A percentile compares a stretch with the other conserved stretches of the same genome.
phyloP scores from a whole-genome alignment of 306 rosid species.

The Pyrus pyrifolia region DNA sequence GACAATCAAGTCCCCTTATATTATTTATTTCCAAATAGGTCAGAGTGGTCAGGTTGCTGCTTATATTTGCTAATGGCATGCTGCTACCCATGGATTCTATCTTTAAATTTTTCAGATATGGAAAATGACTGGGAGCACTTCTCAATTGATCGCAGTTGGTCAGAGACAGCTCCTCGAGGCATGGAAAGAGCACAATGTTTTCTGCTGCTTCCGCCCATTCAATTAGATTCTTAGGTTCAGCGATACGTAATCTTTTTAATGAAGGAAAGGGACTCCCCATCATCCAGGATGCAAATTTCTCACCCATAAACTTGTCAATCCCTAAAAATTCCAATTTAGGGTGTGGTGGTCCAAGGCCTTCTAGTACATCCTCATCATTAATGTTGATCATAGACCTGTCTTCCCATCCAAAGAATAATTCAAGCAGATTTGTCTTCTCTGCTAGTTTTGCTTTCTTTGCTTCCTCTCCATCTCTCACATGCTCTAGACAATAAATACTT shows the following conservation, averaged over 20 bases:
- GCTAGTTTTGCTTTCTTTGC: neutral
- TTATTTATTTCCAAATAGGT: neutral
- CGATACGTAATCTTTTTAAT: neutral
- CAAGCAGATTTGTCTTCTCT: neutral
- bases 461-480: neutral
- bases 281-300: neutral
- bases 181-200: neutral
- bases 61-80: neutral
- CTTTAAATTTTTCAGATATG: neutral
- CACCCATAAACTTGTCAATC: neutral
- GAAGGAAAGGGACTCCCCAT: neutral
- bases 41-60: neutral
- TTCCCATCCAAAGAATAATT: neutral
- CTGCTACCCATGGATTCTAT: no score
- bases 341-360: neutral
- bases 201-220: neutral
- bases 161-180: neutral
- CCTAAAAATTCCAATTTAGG: neutral
- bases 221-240: no score
- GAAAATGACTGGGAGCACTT: neutral
- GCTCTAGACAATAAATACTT: neutral
- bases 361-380: neutral
- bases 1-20: neutral
- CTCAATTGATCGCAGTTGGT: accelerated
- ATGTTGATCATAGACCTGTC: no score